Evolutionary conservation across 306 rosid species (phyloP).

Genomic region (Castanopsis chinensis): DNA sequence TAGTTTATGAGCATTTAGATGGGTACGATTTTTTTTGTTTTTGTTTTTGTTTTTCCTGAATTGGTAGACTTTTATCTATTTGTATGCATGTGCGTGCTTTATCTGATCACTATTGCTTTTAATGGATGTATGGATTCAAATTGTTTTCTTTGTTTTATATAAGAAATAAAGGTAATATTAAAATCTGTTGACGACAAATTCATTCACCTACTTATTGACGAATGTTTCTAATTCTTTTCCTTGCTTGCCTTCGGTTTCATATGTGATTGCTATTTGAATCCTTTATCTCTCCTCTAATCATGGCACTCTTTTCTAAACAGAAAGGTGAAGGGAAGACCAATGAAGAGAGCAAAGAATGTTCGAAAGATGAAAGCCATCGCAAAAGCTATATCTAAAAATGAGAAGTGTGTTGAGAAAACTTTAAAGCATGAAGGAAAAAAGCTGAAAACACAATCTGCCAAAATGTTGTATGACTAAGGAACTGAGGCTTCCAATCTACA

Average conservation of each 20-base stretch:
- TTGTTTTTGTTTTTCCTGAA: not conserved
- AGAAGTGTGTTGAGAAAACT: slow-evolving; percentile 52
- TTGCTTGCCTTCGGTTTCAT: not conserved
- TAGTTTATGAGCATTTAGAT: not conserved
- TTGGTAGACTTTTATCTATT: not conserved
- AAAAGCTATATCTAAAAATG: slow-evolving; percentile 62
- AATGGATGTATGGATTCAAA: not conserved
- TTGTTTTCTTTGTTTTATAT: not conserved
- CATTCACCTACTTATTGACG: not conserved
- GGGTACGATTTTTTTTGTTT: not conserved
- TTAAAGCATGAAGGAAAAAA: slow-evolving; percentile 64
- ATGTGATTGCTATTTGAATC: not conserved
- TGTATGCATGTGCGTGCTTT: not conserved
- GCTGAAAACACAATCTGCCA: slow-evolving; percentile 66
- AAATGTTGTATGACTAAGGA: slow-evolving; percentile 65
- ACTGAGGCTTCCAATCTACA: not conserved
- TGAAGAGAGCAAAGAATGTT: slow-evolving; percentile 83
- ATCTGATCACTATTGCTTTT: not conserved
- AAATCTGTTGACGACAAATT: not conserved
- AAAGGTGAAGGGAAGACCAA: slow-evolving; percentile 67
- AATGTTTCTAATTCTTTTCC: not conserved
- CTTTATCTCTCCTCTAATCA: slow-evolving; percentile 4
- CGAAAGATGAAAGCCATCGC: slow-evolving; percentile 62
- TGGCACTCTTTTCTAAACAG: slow-evolving; percentile 38
- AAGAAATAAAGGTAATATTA: not conserved